These are phyloP conservation scores for Fusarium annulatum DNA, from an alignment of 2,329 filamentous ascomycete species.

Conservation along the genomic window DNA sequence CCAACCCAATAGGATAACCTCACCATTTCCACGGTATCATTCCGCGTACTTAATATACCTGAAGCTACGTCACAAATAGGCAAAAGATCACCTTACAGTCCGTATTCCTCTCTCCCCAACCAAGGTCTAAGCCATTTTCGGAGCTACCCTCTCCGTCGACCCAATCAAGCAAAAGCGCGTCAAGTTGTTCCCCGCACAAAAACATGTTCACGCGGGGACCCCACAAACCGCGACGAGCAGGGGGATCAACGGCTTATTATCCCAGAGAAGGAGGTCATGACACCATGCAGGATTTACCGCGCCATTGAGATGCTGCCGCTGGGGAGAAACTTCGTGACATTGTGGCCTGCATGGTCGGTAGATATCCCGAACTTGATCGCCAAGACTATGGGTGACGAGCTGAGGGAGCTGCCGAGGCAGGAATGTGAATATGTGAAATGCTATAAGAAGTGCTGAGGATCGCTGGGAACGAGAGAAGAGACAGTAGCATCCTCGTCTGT, in stretches of 20 bases:
- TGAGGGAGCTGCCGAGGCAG: slow-evolving; percentile 1
- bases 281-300: slow-evolving; percentile 11
- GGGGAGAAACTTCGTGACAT: neutral
- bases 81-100: neutral
- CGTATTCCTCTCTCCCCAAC: neutral
- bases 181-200: slow-evolving; percentile 15
- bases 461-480: no score
- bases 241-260: neutral
- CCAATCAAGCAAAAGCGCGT: slow-evolving; percentile 11
- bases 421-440: neutral
- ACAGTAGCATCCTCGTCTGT: neutral
- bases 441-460: neutral
- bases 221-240: slow-evolving; percentile 11
- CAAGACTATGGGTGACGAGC: neutral
- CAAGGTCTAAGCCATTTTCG: neutral
- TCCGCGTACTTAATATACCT: neutral
- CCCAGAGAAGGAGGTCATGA: slow-evolving; percentile 14
- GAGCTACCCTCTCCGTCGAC: slow-evolving; percentile 12
- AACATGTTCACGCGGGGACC: slow-evolving; percentile 18
- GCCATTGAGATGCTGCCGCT: slow-evolving; percentile 15
- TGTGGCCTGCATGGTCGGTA: slow-evolving; percentile 4
- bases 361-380: slow-evolving; percentile 9
- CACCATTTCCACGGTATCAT: neutral
- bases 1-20: neutral
- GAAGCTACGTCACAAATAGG: slow-evolving; percentile 4